A percentile compares a stretch with the other conserved stretches of the same genome.
These are phyloP conservation scores for Piromyces sp. DNA, from an alignment of 192 early-diverging fungal genomes.

Conservation along the genomic window DNA sequence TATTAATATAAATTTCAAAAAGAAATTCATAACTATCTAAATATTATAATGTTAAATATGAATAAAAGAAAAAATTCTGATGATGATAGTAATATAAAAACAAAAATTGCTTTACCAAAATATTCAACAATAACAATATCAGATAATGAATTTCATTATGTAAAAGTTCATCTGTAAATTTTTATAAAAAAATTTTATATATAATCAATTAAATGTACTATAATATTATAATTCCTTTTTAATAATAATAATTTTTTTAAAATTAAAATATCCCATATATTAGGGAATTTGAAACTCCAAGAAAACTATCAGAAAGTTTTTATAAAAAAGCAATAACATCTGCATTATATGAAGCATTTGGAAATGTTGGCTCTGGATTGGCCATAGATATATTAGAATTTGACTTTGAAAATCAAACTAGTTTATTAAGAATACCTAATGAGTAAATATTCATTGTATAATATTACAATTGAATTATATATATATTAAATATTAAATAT, in stretches of 20 bases:
- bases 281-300: not conserved
- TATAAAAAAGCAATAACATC: not conserved
- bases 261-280: not conserved
- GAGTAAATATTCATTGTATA: not conserved
- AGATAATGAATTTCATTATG: not conserved
- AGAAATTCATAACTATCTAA: no score
- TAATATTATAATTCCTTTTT: no score
- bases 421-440: not conserved
- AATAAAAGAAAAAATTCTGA: not conserved
- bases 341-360: not conserved
- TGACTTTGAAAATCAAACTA: not conserved
- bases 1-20: no score
- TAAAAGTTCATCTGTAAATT: not conserved
- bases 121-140: not conserved
- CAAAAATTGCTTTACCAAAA: not conserved
- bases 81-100: not conserved
- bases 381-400: not conserved
- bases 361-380: not conserved
- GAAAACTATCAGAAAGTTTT: not conserved
- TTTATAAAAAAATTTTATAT: not conserved
- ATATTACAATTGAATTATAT: no score
- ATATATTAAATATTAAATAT: no score
- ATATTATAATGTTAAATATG: no score
- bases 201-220: no score
- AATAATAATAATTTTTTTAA: no score